These are phyloP conservation scores for Spencermartinsiella europaea DNA, from an alignment of 805 yeast species.

Conservation along the genomic window DNA sequence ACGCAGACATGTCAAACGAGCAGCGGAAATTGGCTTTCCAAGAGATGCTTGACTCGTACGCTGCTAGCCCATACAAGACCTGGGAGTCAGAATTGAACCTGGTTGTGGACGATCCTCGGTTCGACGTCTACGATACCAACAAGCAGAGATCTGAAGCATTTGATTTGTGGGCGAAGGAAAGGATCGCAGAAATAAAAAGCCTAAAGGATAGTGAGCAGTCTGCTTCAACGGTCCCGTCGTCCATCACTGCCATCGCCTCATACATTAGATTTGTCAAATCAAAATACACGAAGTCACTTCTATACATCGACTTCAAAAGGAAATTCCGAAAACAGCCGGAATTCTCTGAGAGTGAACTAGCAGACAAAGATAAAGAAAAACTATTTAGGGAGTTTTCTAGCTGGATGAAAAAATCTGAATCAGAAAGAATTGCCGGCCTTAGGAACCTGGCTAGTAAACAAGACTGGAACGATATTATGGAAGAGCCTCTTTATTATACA, in stretches of 20 bases:
- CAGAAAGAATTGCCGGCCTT: conserved; percentile 21
- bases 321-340: conserved; percentile 27
- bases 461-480: not conserved
- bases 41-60: conserved; percentile 31
- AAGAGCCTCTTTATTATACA: conserved; percentile 8
- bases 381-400: conserved; percentile 34
- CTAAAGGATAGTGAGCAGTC: not conserved
- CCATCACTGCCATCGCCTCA: conserved; percentile 17
- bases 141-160: conserved; percentile 37
- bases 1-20: conserved; percentile 15
- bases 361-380: conserved; percentile 37
- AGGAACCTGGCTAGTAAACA: conserved; percentile 9
- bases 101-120: conserved; percentile 41
- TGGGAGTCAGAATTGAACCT: conserved; percentile 45
- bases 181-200: conserved; percentile 13
- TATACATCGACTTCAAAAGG: conserved; percentile 39
- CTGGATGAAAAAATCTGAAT: conserved; percentile 17
- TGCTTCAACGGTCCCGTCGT: conserved; percentile 1
- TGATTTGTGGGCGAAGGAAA: conserved; percentile 40
- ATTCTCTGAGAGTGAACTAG: conserved; percentile 23
- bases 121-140: conserved; percentile 33
- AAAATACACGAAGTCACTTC: conserved; percentile 26
- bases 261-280: conserved; percentile 30
- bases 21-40: conserved; percentile 27
- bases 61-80: conserved; percentile 40